Evolutionary conservation across 257 asterid species (phyloP), one percentile per base, ranked within the genome.

Genomic region (Solanum clarkiae): DNA sequence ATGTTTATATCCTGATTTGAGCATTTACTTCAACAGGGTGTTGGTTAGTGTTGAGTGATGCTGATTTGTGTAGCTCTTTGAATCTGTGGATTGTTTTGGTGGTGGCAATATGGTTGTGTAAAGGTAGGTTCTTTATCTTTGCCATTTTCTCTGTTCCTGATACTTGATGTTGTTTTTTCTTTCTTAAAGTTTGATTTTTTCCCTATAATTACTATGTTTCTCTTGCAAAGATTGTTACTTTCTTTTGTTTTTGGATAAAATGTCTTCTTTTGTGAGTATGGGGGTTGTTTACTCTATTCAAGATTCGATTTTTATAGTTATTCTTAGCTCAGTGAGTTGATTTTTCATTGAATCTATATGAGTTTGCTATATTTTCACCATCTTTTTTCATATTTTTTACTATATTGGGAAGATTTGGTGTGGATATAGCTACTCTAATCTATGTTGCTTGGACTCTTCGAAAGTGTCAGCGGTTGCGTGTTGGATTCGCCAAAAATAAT

Each of bases 41-140:
- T 79, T 79, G 47, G 65, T 77, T 51, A 51, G 32, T 16, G 26
- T 77, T 77, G 82, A 53, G 65, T 29, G 65, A 79, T 26, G 26
- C 82, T 79, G 82, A 79, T 79, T 49, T 79, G 65, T 79, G 47
- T 79, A 79, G 65, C 82, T 63, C 53, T 79, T 79, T 79, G 82
- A 79, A 79, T 79, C 82, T 53, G 44, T 26, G 2, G 11, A 5
- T 51, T 79, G 63, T 26, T 24, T 51, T 16, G 47, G 26, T 26
- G 26, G 22, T 9, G 10, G 26, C 26, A 53, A 26, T 53, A 79
- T 53, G 82, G 18, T 79, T 79, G 49, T 15, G 82, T 79, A 26
- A 79, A 53, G 82, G 82, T 79, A 18, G 8, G 17, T 4, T 18
- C 24, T 17, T 40, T 40, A 17, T 69, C 79, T 69, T 70, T 42